Evolutionary conservation across 768 basidiomycete species (phyloP), one percentile per base, ranked within the genome.

Genomic region (Lentinula boryana): DNA sequence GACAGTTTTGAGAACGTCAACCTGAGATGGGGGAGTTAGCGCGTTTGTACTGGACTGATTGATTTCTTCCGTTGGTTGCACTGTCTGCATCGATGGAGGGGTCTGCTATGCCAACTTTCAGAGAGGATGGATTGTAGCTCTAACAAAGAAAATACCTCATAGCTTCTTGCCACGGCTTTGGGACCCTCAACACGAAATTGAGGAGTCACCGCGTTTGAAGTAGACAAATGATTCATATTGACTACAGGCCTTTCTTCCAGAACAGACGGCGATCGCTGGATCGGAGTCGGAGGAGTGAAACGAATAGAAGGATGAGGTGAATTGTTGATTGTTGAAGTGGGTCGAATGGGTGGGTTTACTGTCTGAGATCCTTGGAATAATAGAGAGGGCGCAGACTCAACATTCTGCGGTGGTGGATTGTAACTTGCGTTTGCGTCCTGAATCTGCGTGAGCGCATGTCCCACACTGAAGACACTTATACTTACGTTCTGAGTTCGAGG

Each of bases 251-350:
- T 33, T 38, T 54, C 23, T 32, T 40, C 46, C 15, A 58, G 49
- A 10, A 23, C 38, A 13, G 58, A 60, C 15, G 58, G 58, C 10
- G 58, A 38, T 23, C 50, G 58, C n/a, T 60, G 27, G n/a, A 60
- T 18, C 1, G 58, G 58, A 10, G 58, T 60, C 10, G 58, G 58
- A 23, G 58, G 58, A 32, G 58, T 60, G 9, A 60, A 41, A 13
- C 50, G 58, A 21, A 50, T 48, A 8, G 57, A 58, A 35, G 48
- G 43, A 35, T 49, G 57, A 12, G 57, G 57, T 10, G 57, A 58
- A 27, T 38, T 58, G 46, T 48, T 58, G 44, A 38, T 13, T 21
- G 36, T 38, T 3, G 46, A 1, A 16, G 40, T 13, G 36, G 38
- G 35, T 4, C 21, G 38, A 21, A 5, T 43, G 15, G 48, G 12